Evolutionary conservation across 805 yeast genomes (phyloP).

Genomic region (Saccharomyces kudriavzevii): DNA sequence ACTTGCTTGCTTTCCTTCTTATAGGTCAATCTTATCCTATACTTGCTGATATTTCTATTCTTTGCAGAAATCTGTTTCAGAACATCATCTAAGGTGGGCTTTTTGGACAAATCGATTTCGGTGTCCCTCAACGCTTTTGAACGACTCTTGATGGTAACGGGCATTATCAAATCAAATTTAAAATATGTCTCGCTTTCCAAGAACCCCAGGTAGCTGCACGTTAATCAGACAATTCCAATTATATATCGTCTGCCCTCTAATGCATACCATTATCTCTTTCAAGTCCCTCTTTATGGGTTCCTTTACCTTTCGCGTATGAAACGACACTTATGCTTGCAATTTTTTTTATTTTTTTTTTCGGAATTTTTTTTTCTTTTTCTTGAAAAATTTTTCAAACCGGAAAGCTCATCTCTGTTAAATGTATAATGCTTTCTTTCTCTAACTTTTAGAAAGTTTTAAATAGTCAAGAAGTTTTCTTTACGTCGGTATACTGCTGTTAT

Average conservation of each 20-base stretch:
- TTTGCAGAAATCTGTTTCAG: conserved; percentile 36
- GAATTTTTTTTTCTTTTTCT: neutral
- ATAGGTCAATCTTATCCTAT: conserved; percentile 51
- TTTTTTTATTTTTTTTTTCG: neutral
- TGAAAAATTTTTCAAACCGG: conserved; percentile 1
- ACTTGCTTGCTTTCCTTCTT: conserved; percentile 28
- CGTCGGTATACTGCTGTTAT: neutral
- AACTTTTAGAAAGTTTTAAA: neutral
- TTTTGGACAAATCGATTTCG: conserved; percentile 26
- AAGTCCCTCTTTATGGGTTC: neutral
- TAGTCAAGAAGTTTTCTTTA: neutral
- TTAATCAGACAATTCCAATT: too few relatives aligned
- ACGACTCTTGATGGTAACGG: conserved; percentile 49
- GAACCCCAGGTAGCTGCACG: neutral
- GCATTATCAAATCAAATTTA: conserved; percentile 3
- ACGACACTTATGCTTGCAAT: neutral
- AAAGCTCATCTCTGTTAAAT: conserved; percentile 1
- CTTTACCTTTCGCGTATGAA: neutral
- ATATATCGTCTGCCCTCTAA: neutral
- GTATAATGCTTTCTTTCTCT: neutral
- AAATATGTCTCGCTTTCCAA: neutral
- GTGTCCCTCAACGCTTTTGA: conserved; percentile 49
- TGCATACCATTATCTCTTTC: too few relatives aligned
- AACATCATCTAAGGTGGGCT: conserved; percentile 38
- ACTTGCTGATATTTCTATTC: conserved; percentile 36